Evolutionary conservation across 2,329 filamentous ascomycete species (phyloP).

Genomic region (Xylaria hypoxylon): DNA sequence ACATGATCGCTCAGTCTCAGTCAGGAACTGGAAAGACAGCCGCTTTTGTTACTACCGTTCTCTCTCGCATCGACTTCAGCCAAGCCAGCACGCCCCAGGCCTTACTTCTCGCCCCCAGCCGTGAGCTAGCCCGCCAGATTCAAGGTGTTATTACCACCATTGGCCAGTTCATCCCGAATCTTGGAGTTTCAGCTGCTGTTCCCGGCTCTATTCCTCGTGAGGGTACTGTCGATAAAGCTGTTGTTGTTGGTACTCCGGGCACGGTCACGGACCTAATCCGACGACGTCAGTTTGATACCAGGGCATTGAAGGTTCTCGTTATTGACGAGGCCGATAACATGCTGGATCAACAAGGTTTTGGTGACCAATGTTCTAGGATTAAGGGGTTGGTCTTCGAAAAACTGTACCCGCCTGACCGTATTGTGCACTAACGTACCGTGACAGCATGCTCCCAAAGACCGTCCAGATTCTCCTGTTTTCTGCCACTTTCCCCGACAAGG

Average conservation of each 20-base stretch:
- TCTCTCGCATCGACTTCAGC: slow-evolving; percentile 83
- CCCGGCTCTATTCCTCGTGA: slow-evolving; percentile 79
- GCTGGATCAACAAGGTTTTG: slow-evolving; percentile 94
- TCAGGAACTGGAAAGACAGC: slow-evolving; percentile 98
- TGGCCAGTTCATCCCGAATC: slow-evolving; percentile 82
- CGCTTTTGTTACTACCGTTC: slow-evolving; percentile 91
- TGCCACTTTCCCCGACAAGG: slow-evolving; percentile 88
- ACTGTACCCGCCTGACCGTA: neutral
- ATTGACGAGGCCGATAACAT: slow-evolving; percentile 99
- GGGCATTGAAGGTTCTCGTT: slow-evolving; percentile 82
- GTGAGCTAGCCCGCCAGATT: slow-evolving; percentile 95
- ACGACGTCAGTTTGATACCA: slow-evolving; percentile 77
- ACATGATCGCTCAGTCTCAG: slow-evolving; percentile 99
- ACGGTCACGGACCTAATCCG: slow-evolving; percentile 90
- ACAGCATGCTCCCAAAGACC: slow-evolving; percentile 75
- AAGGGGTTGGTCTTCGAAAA: slow-evolving; percentile 74
- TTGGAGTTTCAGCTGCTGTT: slow-evolving; percentile 84
- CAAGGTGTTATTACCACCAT: slow-evolving; percentile 85
- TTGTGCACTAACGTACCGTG: slow-evolving; percentile 49
- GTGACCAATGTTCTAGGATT: slow-evolving; percentile 93
- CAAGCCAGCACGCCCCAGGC: slow-evolving; percentile 81
- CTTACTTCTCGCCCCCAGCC: slow-evolving; percentile 88
- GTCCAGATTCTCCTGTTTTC: slow-evolving; percentile 96
- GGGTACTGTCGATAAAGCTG: slow-evolving; percentile 76
- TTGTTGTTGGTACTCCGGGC: slow-evolving; percentile 93